These are phyloP conservation scores for Albugo candida DNA, from an alignment of 352 stramenopile species.

Conservation along the genomic window DNA sequence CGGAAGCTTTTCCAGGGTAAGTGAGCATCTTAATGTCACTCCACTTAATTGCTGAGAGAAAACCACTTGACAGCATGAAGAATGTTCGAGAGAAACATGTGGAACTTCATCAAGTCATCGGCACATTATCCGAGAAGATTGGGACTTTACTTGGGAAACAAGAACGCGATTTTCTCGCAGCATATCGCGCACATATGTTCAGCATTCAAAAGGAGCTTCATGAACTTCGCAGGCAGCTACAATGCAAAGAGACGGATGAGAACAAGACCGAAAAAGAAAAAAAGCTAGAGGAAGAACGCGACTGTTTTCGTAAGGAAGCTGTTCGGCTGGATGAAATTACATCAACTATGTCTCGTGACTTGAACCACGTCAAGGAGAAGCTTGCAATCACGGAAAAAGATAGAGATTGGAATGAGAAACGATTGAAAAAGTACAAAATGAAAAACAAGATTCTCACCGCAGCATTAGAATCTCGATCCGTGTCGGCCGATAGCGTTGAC, in stretches of 20 bases:
- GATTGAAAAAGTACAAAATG: constrained; percentile 87
- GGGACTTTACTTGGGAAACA: constrained; percentile 78
- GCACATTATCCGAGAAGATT: constrained; percentile 76
- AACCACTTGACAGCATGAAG: constrained; percentile 30
- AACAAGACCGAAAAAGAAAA: constrained; percentile 84
- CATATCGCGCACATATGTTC: constrained; percentile 90
- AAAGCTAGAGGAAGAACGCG: constrained; percentile 85
- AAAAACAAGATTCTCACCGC: constrained; percentile 84
- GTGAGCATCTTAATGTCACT: too few relatives aligned
- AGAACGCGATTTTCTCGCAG: constrained; percentile 83
- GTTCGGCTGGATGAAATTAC: constrained; percentile 81
- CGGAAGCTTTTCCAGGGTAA: too few relatives aligned
- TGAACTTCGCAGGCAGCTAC: constrained; percentile 76
- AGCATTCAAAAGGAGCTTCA: constrained; percentile 88
- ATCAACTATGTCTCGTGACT: constrained; percentile 81
- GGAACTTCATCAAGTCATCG: constrained; percentile 62
- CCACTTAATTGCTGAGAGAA: too few relatives aligned
- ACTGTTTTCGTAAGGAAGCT: constrained; percentile 85
- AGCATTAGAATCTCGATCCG: constrained; percentile 46
- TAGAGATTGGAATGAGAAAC: constrained; percentile 80
- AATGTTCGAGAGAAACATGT: constrained; percentile 59
- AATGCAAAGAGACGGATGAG: constrained; percentile 74
- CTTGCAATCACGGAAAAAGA: constrained; percentile 82
- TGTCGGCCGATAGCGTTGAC: constrained; percentile 12
- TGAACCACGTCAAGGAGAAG: constrained; percentile 86